Evolutionary conservation across 2,329 filamentous ascomycete species (phyloP).

Genomic region (Cladosporium cucumerinum): DNA sequence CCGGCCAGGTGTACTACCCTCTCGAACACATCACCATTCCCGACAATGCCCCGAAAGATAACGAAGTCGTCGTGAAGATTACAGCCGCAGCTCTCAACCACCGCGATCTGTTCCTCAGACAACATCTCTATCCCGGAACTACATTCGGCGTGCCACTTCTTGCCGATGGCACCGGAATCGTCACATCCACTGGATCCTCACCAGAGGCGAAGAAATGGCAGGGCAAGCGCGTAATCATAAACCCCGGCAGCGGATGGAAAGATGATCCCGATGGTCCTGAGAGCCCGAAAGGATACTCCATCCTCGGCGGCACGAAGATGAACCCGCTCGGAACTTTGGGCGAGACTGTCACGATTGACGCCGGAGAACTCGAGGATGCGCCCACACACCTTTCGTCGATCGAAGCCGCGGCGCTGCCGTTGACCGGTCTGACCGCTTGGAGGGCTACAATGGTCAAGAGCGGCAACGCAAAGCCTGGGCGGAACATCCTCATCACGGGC

Average conservation of each 20-base stretch:
- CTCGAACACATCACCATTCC: constrained; percentile 54
- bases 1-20: constrained; percentile 83
- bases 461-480: constrained; percentile 58
- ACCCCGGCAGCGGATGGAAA: constrained; percentile 75
- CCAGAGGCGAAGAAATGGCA: constrained; percentile 55
- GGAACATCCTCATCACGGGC: constrained; percentile 81
- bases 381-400: constrained; percentile 67
- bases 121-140: constrained; percentile 83
- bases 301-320: constrained; percentile 66
- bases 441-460: constrained; percentile 79
- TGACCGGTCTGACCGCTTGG: constrained; percentile 87
- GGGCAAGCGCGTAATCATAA: constrained; percentile 70
- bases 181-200: constrained; percentile 60
- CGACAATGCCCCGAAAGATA: constrained; percentile 54
- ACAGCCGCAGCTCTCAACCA: constrained; percentile 85
- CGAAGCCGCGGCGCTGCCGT: constrained; percentile 79
- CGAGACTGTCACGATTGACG: constrained; percentile 68
- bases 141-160: constrained; percentile 76
- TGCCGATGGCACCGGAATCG: constrained; percentile 75
- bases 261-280: constrained; percentile 71
- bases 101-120: constrained; percentile 89
- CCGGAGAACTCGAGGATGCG: constrained; percentile 69
- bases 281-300: constrained; percentile 54
- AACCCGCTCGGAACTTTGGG: constrained; percentile 68
- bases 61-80: constrained; percentile 72